Base-by-base conservation (phyloP, 768 basidiomycete genomes). In the Cyathus striatus region DNA sequence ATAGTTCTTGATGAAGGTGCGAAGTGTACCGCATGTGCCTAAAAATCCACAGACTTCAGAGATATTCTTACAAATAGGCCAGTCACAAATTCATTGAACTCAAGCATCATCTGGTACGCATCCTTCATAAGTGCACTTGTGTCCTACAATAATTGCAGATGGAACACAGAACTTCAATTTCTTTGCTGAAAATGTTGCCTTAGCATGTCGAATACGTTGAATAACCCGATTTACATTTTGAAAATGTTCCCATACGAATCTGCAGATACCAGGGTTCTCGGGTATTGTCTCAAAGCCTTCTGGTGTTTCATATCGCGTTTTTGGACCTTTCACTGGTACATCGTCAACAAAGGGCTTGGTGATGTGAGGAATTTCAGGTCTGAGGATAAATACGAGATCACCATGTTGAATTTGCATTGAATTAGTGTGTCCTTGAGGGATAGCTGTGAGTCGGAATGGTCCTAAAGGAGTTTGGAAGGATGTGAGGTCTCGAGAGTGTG, bases 241-340 rank as follows among this genome's bases (percentile, higher is more conserved):
- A 0, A 58, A 45, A 39, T 72, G 63, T 40, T 74, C 64, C 59
- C 62, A 72, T 0, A 74, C 53, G 38, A 75, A 76, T 0, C 49
- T 38, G 0, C 49, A 46, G 14, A 66, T 61, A 2, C 56, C 57
- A 0, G 57, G 44, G 38, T 66, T 66, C 25, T 61, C 51, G 0
- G 25, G 7, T 0, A 64, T 7, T 0, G 26, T 24, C 32, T 63
- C 21, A 5, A 42, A 63, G 0, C 63, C 61, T 7, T 43, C 5
- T 1, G 16, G 3, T 0, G 46, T n/a, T 1, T 47, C 57, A 35
- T 73, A 72, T 3, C 42, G 38, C 0, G 67, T 58, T 2, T 32
- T 21, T 0, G 62, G 69, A 13, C 68, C 58, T 43, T 56, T 53
- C n/a, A 60, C 47, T 1, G 53, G 50, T 2, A 57, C 23, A 37